Evolutionary conservation across 306 rosid species (phyloP).

Genomic region (Lathyrus tuberosus): DNA sequence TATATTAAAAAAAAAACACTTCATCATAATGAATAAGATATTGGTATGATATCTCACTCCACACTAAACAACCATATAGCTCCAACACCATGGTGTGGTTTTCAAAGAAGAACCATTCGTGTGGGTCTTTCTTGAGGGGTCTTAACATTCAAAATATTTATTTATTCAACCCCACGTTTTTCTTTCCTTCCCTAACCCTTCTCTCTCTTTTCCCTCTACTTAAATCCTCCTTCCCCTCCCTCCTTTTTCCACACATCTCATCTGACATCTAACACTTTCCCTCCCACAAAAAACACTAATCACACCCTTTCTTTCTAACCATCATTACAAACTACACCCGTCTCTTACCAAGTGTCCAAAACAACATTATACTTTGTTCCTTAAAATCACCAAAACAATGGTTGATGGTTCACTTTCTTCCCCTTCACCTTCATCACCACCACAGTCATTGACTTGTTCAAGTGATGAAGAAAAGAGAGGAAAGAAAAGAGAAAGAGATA

Average conservation of each 20-base stretch:
- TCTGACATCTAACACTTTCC: not conserved
- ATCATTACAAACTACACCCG: not conserved
- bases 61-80: not conserved
- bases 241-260: not conserved
- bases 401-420: constrained; percentile 5
- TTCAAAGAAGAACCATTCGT: constrained; percentile 51
- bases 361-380: not conserved
- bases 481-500: constrained; percentile 56
- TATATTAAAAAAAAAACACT: no score
- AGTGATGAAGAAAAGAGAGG: constrained; percentile 21
- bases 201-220: not conserved
- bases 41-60: constrained; percentile 1
- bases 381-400: constrained; percentile 39
- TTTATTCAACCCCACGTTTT: constrained; percentile 46
- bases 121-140: constrained; percentile 43
- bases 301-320: not conserved
- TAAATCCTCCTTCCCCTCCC: constrained; percentile 38
- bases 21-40: no score
- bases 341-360: not conserved
- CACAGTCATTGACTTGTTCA: not conserved
- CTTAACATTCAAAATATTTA: not conserved
- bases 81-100: constrained; percentile 11
- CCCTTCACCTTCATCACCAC: constrained; percentile 19
- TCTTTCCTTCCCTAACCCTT: constrained; percentile 4
- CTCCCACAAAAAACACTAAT: not conserved